phyloP scores from a whole-genome alignment of 208 protist genomes.

The Wallacemonas sp. region DNA sequence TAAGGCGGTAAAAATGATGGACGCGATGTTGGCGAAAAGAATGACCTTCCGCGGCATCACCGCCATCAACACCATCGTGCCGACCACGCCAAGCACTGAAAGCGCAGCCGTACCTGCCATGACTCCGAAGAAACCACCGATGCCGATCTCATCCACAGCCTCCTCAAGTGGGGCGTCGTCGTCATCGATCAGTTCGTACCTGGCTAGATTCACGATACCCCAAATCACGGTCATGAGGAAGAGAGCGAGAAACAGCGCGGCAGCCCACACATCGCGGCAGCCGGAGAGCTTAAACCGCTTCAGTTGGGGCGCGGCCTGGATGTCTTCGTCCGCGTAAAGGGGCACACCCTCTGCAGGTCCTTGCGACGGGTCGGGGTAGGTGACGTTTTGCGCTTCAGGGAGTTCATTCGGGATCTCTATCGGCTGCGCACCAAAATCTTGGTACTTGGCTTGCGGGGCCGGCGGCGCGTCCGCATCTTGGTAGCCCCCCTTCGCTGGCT shows the following conservation, averaged over 20 bases:
- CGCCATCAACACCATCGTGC: conserved; percentile 22
- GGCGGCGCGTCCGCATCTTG: conserved; percentile 9
- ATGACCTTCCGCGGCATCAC: conserved; percentile 44
- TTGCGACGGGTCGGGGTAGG: conserved; percentile 28
- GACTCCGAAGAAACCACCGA: conserved; percentile 8
- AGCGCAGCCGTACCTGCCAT: conserved; percentile 5
- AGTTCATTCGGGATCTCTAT: conserved; percentile 18
- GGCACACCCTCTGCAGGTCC: conserved; percentile 50
- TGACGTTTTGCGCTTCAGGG: conserved; percentile 38
- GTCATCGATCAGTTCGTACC: conserved; percentile 27
- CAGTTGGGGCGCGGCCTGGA: conserved; percentile 38
- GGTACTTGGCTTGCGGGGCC: conserved; percentile 2
- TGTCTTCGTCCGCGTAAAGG: conserved; percentile 53
- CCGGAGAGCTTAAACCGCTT: conserved; percentile 62
- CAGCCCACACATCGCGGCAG: conserved; percentile 79
- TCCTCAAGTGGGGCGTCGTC: background rate
- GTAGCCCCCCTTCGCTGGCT: conserved; percentile 8
- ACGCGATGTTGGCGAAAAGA: conserved; percentile 55
- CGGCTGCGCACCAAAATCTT: conserved; percentile 6
- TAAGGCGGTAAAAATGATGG: conserved; percentile 27
- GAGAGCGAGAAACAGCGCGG: conserved; percentile 49
- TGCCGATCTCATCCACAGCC: background rate
- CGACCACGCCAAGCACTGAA: conserved; percentile 20
- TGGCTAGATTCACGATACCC: conserved; percentile 51
- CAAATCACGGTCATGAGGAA: conserved; percentile 53